Evolutionary conservation across 805 yeast genomes (phyloP).

Genomic region (Wickerhamomyces chambardii): DNA sequence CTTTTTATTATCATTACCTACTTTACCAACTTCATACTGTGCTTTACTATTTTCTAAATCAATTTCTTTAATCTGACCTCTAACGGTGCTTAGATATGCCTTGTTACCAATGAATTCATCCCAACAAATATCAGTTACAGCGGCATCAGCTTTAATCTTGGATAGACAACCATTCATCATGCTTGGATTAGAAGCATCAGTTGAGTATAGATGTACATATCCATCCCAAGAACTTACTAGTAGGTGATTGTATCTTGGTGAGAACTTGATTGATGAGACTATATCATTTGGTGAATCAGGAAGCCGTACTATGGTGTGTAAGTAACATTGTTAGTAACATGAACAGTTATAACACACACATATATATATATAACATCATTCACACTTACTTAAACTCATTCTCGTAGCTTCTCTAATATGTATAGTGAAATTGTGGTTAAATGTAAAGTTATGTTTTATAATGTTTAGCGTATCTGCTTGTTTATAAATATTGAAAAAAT

Average conservation of each 20-base stretch:
- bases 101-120: constrained; percentile 6
- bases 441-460: no score
- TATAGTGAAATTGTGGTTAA: no score
- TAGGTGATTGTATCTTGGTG: constrained; percentile 27
- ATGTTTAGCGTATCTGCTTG: no score
- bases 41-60: constrained; percentile 38
- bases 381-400: no score
- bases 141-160: constrained; percentile 8
- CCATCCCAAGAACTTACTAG: constrained; percentile 55
- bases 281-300: constrained; percentile 25
- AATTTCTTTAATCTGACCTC: constrained; percentile 42
- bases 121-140: constrained; percentile 15
- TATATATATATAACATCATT: no score
- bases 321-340: not conserved
- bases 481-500: no score
- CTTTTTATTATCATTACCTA: constrained; percentile 12
- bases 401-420: no score
- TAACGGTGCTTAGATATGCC: constrained; percentile 40
- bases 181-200: constrained; percentile 16
- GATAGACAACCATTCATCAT: constrained; percentile 20
- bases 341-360: no score
- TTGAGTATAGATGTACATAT: constrained; percentile 32
- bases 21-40: not conserved
- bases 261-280: constrained; percentile 32
- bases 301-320: constrained; percentile 7